Base-by-base conservation (phyloP, 1,284 basidiomycete species). In the Ceratobasidium sp. region DNA sequence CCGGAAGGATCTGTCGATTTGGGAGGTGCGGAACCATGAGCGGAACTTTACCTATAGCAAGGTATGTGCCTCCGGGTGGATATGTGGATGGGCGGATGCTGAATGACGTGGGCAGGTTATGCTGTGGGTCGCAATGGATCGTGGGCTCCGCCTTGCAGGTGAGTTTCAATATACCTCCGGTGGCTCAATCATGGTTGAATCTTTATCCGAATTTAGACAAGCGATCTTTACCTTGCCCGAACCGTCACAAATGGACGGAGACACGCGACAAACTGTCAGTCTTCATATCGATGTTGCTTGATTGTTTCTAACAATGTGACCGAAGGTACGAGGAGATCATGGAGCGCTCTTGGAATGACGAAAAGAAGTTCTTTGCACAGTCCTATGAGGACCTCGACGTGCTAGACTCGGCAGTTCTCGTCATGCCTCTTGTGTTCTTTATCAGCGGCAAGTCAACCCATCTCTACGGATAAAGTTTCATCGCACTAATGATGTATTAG, bases 341-440 rank as follows among this genome's bases (percentile, higher is more conserved):
- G 92, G 83, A 87, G 22, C 91, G 92, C 80, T 92, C 92, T 0
- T 95, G 91, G 91, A 92, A 95, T 83, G 82, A 87, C 40, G 87
- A 90, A 59, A 83, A 87, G 29, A 75, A 77, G 2, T 88, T 87
- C 82, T 95, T 95, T 80, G 91, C 89, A 17, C 93, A 94, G 83
- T 91, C 91, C 82, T 94, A 93, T 81, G 92, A 94, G 80, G 91
- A 93, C 66, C 88, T 86, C 0, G 78, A 79, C 82, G 76, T 83
- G 76, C 51, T 94, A 32, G 92, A 94, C 81, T 91, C 92, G 25
- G 89, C 93, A 19, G 89, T 95, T 73, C 86, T 95, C 59, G 92
- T 95, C 80, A 95, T 94, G 92, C 92, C 92, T 0, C 86, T 95
- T 56, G 93, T 96, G 43, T 97, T 97, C 87, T 97, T 97, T 86